phyloP scores from a whole-genome alignment of 2,329 filamentous ascomycete species.

The Phyllosticta citrichinensis region DNA sequence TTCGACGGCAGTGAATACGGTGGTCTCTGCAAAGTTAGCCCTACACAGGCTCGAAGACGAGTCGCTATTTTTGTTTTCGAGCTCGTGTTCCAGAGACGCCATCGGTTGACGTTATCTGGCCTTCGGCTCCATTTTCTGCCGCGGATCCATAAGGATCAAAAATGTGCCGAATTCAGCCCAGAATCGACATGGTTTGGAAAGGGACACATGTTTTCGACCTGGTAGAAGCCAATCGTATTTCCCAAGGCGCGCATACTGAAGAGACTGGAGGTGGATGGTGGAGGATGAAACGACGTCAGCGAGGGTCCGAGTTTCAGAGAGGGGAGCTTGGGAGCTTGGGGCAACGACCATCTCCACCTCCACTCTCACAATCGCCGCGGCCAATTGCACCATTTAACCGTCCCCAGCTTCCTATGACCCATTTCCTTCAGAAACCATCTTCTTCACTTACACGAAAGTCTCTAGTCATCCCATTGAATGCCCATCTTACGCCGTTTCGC shows the following conservation, averaged over 20 bases:
- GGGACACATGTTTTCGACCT: no score
- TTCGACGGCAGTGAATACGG: no score
- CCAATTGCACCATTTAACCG: slow-evolving; percentile 9
- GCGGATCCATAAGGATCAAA: not conserved
- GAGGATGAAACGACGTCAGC: not conserved
- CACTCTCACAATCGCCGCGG: slow-evolving; percentile 8
- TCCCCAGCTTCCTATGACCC: not conserved
- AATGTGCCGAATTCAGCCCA: not conserved
- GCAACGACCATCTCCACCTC: not conserved
- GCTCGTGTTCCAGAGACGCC: not conserved
- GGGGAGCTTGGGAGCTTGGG: not conserved
- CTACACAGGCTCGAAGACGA: no score
- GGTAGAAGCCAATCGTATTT: no score
- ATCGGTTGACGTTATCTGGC: not conserved
- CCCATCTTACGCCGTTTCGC: slow-evolving; percentile 11
- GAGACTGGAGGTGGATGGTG: not conserved
- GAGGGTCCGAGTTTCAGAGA: not conserved
- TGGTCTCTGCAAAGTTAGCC: no score
- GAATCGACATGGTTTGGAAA: not conserved
- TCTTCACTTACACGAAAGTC: not conserved
- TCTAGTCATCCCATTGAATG: not conserved
- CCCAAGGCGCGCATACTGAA: no score
- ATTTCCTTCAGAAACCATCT: not conserved
- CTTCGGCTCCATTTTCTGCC: not conserved
- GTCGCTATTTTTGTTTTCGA: not conserved